Evolutionary conservation across 2,329 filamentous ascomycete species (phyloP).

Genomic region (Alternaria triticimaculans): DNA sequence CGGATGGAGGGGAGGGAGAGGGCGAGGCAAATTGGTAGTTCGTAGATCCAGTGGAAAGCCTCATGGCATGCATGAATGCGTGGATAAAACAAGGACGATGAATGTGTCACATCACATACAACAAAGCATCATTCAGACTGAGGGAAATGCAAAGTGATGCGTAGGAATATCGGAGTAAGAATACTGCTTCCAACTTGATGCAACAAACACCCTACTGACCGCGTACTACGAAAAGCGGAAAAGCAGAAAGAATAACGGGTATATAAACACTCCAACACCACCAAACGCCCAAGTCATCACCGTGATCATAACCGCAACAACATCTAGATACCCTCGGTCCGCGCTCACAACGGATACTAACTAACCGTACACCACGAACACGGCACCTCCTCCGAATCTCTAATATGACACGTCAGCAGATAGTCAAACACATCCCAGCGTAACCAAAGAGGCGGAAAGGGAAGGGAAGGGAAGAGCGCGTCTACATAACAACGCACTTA

Average conservation of each 20-base stretch:
- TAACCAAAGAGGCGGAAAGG: background rate
- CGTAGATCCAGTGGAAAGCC: background rate
- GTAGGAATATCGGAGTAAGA: background rate
- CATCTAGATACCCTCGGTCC: background rate
- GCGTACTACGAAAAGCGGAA: background rate
- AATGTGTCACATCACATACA: too few relatives aligned
- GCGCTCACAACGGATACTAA: background rate
- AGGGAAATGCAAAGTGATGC: background rate
- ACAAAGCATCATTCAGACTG: too few relatives aligned
- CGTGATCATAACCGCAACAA: background rate
- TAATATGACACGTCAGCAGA: background rate
- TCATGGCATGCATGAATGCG: background rate
- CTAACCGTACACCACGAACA: background rate
- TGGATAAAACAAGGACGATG: background rate
- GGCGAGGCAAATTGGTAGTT: constrained; percentile 1
- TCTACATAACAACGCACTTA: constrained; percentile 45
- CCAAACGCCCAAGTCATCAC: background rate
- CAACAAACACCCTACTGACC: background rate
- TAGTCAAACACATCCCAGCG: background rate
- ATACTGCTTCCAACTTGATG: background rate
- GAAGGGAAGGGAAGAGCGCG: background rate
- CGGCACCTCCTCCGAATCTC: background rate
- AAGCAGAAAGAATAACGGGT: background rate
- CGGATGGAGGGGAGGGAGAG: constrained; percentile 17
- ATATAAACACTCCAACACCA: background rate